Percentiles rank a stretch among this genome's conserved stretches.
These are phyloP conservation scores for Gypsophila paniculata DNA, from an alignment of 179 eudicot species.

Conservation along the genomic window DNA sequence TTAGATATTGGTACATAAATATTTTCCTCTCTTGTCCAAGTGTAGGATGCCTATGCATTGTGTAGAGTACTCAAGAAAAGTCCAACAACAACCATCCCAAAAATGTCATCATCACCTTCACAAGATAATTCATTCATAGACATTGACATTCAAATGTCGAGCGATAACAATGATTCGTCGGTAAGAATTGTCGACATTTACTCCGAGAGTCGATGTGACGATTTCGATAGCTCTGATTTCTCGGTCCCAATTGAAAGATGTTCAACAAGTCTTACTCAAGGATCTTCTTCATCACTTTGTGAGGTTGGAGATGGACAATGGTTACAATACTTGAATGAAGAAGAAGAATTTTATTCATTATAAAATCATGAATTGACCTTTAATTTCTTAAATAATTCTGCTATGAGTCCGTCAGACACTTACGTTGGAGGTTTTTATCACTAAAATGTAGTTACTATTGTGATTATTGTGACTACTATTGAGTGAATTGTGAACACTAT, in stretches of 20 bases:
- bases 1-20: too few relatives aligned
- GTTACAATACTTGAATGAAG: constrained; percentile 82
- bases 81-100: constrained; percentile 20
- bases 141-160: constrained; percentile 34
- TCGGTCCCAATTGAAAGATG: constrained; percentile 37
- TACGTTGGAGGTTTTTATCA: too few relatives aligned
- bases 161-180: constrained; percentile 46
- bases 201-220: constrained; percentile 55
- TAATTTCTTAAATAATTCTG: background rate
- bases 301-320: constrained; percentile 51
- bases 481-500: too few relatives aligned
- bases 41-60: constrained; percentile 77
- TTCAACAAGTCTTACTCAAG: constrained; percentile 33
- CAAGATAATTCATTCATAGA: constrained; percentile 35
- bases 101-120: constrained; percentile 20
- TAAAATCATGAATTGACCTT: constrained; percentile 7
- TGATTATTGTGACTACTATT: too few relatives aligned
- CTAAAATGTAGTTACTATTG: too few relatives aligned
- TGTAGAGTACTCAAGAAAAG: constrained; percentile 80
- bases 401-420: too few relatives aligned
- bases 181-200: constrained; percentile 44
- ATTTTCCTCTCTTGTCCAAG: background rate
- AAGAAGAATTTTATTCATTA: constrained; percentile 24
- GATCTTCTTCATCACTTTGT: constrained; percentile 27
- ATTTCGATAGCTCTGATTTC: constrained; percentile 43